Evolutionary conservation across 768 basidiomycete species (phyloP), one percentile per base, ranked within the genome.

Genomic region (Rhodotorula babjevae): DNA sequence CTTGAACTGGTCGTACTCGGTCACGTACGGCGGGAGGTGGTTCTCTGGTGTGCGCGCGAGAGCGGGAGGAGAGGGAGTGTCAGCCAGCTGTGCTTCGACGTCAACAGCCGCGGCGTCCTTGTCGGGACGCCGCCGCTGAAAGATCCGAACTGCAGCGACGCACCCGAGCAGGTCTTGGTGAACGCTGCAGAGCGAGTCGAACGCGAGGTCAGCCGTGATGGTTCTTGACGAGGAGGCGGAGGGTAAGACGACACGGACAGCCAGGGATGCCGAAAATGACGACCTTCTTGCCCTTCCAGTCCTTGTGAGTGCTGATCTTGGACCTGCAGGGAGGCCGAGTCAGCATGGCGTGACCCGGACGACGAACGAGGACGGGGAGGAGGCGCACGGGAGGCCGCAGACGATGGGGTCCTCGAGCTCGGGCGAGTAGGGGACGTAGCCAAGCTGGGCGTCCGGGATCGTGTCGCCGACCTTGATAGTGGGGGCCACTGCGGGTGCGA

Each of bases 181-280:
- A 68, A 68, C 21, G 64, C 56, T 57, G 29, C 2, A 29, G 44
- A 16, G 11, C 4, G 18, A 42, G 42, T 42, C 42, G 42, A 42
- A 14, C 7, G 27, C n/a, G 25, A 29, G 61, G 46, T 57, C n/a
- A 29, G 56, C n/a, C 40, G n/a, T 25, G 40, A 1, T 42, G 40
- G 8, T 9, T 16, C 10, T 16, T 6, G 31, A 3, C 5, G 18
- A 9, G 18, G 23, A 27, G 2, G 8, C 40, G 5, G 8, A 8
- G 21, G 31, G 36, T 40, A 27, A 40, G 25, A 31, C 90, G 90
- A 83, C 91, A 90, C 25, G 90, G 6, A 57, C 56, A 89, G 59
- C 90, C 90, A 27, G 90, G 90, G 47, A 91, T 89, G 68, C 89
- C 83, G 80, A 92, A 85, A 64, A 91, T 78, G 50, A 91, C 60